Conservation (phyloP, 768 basidiomycete genomes). For the Amylocystis lapponica region DNA sequence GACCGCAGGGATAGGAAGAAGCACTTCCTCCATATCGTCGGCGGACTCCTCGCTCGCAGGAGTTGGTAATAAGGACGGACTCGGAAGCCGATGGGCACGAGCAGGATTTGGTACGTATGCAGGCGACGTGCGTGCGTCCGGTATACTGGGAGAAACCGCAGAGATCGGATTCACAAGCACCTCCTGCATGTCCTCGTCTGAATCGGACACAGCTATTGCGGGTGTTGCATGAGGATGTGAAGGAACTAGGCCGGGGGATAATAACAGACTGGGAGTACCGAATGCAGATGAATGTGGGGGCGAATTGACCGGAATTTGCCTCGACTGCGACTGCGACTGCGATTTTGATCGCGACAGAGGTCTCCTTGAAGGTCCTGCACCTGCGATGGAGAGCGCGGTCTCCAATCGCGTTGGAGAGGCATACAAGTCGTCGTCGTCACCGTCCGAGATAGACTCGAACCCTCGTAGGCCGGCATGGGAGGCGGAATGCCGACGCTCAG, state of each 20-base stretch:
- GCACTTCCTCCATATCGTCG: no score
- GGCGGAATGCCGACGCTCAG: neutral
- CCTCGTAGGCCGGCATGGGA: constrained; percentile 3
- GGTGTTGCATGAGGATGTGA: constrained; percentile 3
- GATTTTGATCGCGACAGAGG: no score
- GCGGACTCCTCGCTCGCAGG: no score
- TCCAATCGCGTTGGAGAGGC: constrained; percentile 54
- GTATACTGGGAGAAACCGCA: no score
- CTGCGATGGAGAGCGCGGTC: constrained; percentile 62
- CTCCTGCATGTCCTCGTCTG: constrained; percentile 41
- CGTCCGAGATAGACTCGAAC: constrained; percentile 2
- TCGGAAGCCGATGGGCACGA: no score
- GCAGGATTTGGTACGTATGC: no score
- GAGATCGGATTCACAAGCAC: no score
- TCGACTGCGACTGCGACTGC: neutral
- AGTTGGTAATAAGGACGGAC: no score
- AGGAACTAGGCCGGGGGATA: constrained; percentile 1
- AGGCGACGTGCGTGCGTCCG: no score
- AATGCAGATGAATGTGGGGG: constrained; percentile 23
- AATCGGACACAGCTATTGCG: constrained; percentile 12
- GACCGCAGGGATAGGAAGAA: neutral
- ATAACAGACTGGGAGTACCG: constrained; percentile 32
- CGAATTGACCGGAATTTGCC: neutral
- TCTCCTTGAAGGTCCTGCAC: constrained; percentile 35
- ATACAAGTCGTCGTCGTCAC: constrained; percentile 42